Evolutionary conservation across 192 early-diverging fungal species (phyloP).

Genomic region (Backusella tarrabulga): DNA sequence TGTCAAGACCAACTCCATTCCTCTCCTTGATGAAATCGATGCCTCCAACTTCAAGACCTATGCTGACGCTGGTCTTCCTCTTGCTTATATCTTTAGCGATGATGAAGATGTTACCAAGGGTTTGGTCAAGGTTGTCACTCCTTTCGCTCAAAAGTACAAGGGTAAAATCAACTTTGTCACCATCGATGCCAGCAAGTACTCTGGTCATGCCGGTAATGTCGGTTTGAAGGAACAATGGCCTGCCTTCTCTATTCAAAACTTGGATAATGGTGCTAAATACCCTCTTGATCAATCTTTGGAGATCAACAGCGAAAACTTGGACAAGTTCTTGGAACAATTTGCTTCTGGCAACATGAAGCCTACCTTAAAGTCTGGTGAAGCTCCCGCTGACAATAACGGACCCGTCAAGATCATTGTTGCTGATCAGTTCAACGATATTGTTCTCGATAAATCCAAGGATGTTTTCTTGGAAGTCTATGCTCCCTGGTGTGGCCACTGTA

Average conservation of each 20-base stretch:
- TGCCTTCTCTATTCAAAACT: slow-evolving; percentile 87
- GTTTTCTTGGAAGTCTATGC: slow-evolving; percentile 95
- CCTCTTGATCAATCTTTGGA: slow-evolving; percentile 76
- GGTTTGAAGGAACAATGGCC: slow-evolving; percentile 93
- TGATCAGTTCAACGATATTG: slow-evolving; percentile 78
- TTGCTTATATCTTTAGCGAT: slow-evolving; percentile 87
- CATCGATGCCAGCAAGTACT: slow-evolving; percentile 86
- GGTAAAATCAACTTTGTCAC: slow-evolving; percentile 91
- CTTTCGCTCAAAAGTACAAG: slow-evolving; percentile 80
- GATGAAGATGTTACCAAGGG: slow-evolving; percentile 48
- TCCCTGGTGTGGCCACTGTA: slow-evolving; percentile 87
- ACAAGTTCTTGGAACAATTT: slow-evolving; percentile 64
- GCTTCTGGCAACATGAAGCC: slow-evolving; percentile 68
- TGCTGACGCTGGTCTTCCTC: slow-evolving; percentile 82
- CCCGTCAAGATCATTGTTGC: slow-evolving; percentile 92
- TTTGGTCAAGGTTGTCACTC: slow-evolving; percentile 60
- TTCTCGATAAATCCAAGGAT: slow-evolving; percentile 82
- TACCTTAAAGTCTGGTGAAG: slow-evolving; percentile 78
- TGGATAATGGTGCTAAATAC: slow-evolving; percentile 74
- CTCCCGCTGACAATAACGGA: slow-evolving; percentile 84
- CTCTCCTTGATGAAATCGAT: slow-evolving; percentile 87
- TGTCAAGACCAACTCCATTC: slow-evolving; percentile 78
- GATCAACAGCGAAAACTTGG: slow-evolving; percentile 58
- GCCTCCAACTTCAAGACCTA: slow-evolving; percentile 88
- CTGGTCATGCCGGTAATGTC: slow-evolving; percentile 83